A percentile compares a stretch with the other conserved stretches of the same genome.
These are phyloP conservation scores for Aspergillus sp. DNA, from an alignment of 2,329 filamentous ascomycete genomes.

Conservation along the genomic window DNA sequence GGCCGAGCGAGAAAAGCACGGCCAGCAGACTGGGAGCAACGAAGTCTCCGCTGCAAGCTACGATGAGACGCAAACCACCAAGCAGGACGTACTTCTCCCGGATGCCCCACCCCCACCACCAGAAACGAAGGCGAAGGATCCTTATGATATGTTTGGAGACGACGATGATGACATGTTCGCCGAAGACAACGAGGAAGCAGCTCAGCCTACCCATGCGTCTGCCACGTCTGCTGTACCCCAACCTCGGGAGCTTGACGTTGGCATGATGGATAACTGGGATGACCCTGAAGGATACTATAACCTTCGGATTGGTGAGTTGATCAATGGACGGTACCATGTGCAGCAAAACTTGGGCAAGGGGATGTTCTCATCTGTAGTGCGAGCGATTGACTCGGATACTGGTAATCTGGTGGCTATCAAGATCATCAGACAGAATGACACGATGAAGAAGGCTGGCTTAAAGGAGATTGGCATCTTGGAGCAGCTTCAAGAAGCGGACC, in stretches of 20 bases:
- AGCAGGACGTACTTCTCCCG: conserved; percentile 53
- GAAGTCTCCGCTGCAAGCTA: conserved; percentile 57
- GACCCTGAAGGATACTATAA: conserved; percentile 97
- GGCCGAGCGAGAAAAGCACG: conserved; percentile 73
- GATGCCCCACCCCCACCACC: conserved; percentile 38
- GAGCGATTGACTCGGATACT: conserved; percentile 74
- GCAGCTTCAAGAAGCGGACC: conserved; percentile 80
- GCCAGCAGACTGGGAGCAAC: conserved; percentile 61
- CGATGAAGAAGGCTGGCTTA: conserved; percentile 83
- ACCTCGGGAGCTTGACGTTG: conserved; percentile 63
- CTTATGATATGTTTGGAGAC: conserved; percentile 65
- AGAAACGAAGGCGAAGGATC: conserved; percentile 49
- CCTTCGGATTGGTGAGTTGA: conserved; percentile 83
- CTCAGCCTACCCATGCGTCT: conserved; percentile 49
- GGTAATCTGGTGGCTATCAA: conserved; percentile 88
- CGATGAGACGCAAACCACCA: conserved; percentile 57
- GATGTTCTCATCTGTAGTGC: conserved; percentile 95
- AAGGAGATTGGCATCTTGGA: conserved; percentile 93
- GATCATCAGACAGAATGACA: conserved; percentile 95
- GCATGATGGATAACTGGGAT: conserved; percentile 87
- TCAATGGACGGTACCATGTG: conserved; percentile 86
- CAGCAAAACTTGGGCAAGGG: conserved; percentile 85
- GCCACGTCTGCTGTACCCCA: conserved; percentile 52
- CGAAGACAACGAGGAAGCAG: conserved; percentile 61
- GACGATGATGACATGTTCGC: conserved; percentile 85